phyloP scores from a whole-genome alignment of 441 rosid species.

The Bocquillonia castaneifolia region DNA sequence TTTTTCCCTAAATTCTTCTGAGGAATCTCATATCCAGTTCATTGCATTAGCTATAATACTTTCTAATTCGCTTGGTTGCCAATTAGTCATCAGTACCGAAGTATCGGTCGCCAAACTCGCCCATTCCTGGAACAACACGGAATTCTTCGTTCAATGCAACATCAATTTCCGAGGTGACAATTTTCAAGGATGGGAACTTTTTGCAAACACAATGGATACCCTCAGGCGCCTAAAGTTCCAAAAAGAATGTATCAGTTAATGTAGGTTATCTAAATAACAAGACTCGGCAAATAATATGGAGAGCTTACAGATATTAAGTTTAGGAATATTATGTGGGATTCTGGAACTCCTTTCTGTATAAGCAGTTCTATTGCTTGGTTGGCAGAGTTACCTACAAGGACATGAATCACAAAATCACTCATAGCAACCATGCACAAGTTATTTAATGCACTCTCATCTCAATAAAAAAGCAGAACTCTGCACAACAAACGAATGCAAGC shows the following conservation, averaged over 20 bases:
- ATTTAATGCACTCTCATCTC: not conserved
- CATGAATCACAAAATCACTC: constrained; percentile 1
- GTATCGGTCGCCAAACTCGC: constrained; percentile 96
- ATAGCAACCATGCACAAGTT: not conserved
- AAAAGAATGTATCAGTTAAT: constrained; percentile 11
- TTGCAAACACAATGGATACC: constrained; percentile 93
- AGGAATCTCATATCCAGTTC: constrained; percentile 4
- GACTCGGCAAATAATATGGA: not conserved
- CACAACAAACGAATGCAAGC: not conserved
- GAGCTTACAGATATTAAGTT: constrained; percentile 82
- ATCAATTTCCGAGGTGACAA: constrained; percentile 91
- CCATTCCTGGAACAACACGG: constrained; percentile 92
- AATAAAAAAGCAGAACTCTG: not conserved
- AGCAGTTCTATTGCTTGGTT: constrained; percentile 88
- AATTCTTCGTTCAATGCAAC: constrained; percentile 72
- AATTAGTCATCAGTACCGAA: constrained; percentile 84
- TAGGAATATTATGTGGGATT: constrained; percentile 83
- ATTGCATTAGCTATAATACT: not conserved
- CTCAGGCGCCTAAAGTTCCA: constrained; percentile 70
- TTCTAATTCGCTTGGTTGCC: not conserved
- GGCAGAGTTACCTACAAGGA: constrained; percentile 81
- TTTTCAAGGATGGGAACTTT: constrained; percentile 77
- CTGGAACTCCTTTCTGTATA: constrained; percentile 90
- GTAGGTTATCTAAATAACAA: not conserved
- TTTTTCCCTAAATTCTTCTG: too few species aligned